Conservation (phyloP, 1,284 basidiomycete genomes). For the Microbotryomycetes sp. region DNA sequence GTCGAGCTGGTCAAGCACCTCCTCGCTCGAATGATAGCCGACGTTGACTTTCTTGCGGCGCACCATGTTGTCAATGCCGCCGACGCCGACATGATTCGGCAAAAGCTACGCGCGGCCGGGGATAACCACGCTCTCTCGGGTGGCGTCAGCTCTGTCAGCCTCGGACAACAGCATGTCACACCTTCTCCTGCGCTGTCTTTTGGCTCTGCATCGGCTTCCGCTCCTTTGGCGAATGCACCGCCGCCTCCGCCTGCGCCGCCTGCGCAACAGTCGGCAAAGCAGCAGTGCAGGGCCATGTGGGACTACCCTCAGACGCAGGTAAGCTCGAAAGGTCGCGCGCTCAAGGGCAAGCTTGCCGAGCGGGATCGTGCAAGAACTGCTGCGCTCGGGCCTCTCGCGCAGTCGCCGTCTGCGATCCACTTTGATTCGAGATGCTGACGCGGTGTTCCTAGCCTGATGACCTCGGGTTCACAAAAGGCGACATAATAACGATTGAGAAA, state of each 20-base stretch:
- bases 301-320: slow-evolving; percentile 11
- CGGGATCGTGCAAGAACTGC: too few relatives aligned
- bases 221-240: background rate
- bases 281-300: slow-evolving; percentile 15
- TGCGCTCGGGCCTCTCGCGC: background rate
- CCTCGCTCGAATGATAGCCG: slow-evolving; percentile 3
- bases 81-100: background rate
- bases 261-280: background rate
- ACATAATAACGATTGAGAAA: slow-evolving; percentile 54
- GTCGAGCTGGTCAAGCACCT: slow-evolving; percentile 3
- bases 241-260: background rate
- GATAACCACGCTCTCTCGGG: background rate
- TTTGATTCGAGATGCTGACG: slow-evolving; percentile 30
- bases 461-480: slow-evolving; percentile 52
- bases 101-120: background rate
- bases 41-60: slow-evolving; percentile 7
- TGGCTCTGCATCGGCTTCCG: background rate
- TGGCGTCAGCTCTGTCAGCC: background rate
- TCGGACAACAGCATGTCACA: too few relatives aligned
- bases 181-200: background rate
- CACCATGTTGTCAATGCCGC: background rate
- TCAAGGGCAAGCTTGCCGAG: background rate
- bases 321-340: background rate
- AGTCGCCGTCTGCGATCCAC: background rate
- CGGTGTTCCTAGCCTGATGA: slow-evolving; percentile 47